Base-by-base conservation (phyloP, 257 asterid genomes). In the Solanum chiquidenum region DNA sequence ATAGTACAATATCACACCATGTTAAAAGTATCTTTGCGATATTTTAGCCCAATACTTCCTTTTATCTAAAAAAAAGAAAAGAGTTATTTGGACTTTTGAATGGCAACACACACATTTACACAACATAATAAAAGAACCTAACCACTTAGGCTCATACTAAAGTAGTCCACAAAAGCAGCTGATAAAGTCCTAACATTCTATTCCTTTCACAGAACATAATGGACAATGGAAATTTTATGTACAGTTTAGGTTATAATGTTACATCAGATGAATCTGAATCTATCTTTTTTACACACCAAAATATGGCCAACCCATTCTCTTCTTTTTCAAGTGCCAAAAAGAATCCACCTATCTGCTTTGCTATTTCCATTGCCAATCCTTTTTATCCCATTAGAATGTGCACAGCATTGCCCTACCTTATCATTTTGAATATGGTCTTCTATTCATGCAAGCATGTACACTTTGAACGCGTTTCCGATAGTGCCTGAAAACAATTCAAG, bases 391-490 rank as follows among this genome's bases (percentile, higher is more conserved):
- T 3, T 79, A 27, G 18, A 79, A 79, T 44, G 85, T 80, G 85
- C 85, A 80, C 27, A 29, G 20, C 40, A 27, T 8, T 38, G 49
- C 83, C 89, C 86, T 85, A 73, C 89, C 87, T 74, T 71, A 83
- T 38, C 87, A 88, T 33, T 88, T 83, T 87, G 88, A 71, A 93
- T 90, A 64, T 66, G 82, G 46, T 46, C 31, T 82, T 75, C 84
- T 73, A 87, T 46, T 90, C 86, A 33, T 89, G 86, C 27, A 86
- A 88, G 92, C 98, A 95, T 1, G 90, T 91, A 90, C 98, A 95
- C 89, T 93, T 93, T 66, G 93, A 91, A 2, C 93, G 94, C 60
- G 89, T 90, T 76, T 93, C 94, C 35, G 93, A 89, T 79, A 95
- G 94, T 12, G 83, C 83, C 98, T 95, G 93, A 42, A 58, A 79